A percentile compares a stretch with the other conserved stretches of the same genome.
Conservation (phyloP, 345 rosid genomes). For the Melaleuca alternifolia region DNA sequence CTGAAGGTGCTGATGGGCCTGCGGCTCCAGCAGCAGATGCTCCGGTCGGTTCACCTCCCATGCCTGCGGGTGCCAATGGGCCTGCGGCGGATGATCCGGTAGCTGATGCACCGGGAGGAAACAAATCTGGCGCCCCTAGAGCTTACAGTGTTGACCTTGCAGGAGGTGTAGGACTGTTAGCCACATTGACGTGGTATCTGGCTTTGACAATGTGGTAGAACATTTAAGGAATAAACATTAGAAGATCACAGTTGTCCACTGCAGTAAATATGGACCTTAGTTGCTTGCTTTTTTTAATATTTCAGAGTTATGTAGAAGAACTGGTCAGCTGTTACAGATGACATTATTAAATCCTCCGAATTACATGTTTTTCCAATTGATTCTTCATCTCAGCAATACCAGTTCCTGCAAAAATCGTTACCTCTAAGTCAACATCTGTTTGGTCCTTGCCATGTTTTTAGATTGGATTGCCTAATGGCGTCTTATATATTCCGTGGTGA, state of each 20-base stretch:
- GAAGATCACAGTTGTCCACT: neutral
- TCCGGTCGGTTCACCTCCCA: neutral
- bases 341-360: neutral
- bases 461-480: neutral
- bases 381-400: neutral
- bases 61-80: neutral
- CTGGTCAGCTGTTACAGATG: neutral
- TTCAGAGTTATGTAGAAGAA: neutral
- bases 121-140: neutral
- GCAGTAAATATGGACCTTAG: neutral
- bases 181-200: neutral
- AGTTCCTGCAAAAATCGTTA: neutral
- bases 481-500: neutral
- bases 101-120: constrained; percentile 3
- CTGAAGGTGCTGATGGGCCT: neutral
- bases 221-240: neutral
- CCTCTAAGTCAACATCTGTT: neutral
- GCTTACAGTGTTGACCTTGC: neutral
- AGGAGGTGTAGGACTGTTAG: neutral
- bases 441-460: neutral
- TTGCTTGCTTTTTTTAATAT: neutral
- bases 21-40: constrained; percentile 1
- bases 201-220: neutral
- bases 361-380: neutral
- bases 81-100: constrained; percentile 2